These are phyloP conservation scores for Linum lewisii DNA, from an alignment of 345 rosid genomes.

Conservation along the genomic window DNA sequence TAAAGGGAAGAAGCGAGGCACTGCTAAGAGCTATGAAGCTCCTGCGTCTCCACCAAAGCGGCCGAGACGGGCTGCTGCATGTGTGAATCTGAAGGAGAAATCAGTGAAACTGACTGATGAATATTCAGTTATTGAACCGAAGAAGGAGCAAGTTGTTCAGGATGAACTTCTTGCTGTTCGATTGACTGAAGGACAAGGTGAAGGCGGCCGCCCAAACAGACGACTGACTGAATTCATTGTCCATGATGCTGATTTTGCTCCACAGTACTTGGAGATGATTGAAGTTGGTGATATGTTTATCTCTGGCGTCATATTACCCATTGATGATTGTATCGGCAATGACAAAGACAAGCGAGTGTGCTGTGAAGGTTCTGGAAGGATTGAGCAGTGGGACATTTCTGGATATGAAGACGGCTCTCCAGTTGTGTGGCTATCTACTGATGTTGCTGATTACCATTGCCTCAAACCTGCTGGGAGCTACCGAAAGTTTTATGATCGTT, in stretches of 20 bases:
- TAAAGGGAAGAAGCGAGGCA: conserved; percentile 23
- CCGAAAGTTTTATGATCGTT: conserved; percentile 37
- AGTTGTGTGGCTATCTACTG: conserved; percentile 56
- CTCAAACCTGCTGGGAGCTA: conserved; percentile 43
- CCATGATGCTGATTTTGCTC: conserved; percentile 23
- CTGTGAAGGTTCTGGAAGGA: conserved; percentile 41
- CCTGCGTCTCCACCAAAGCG: conserved; percentile 25
- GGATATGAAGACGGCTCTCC: conserved; percentile 65
- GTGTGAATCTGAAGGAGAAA: conserved; percentile 55
- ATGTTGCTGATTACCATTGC: conserved; percentile 48
- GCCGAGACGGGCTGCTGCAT: conserved; percentile 76
- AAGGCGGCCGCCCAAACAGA: conserved; percentile 31
- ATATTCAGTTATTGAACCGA: conserved; percentile 36
- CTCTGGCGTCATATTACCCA: conserved; percentile 41
- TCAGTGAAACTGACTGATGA: conserved; percentile 30
- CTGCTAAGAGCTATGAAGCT: conserved; percentile 19
- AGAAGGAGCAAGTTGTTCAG: conserved; percentile 32
- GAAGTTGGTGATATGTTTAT: conserved; percentile 44
- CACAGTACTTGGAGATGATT: conserved; percentile 50
- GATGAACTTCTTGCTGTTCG: conserved; percentile 43
- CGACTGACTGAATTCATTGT: conserved; percentile 45
- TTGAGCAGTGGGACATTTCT: conserved; percentile 53
- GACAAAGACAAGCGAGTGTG: conserved; percentile 39
- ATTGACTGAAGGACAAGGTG: conserved; percentile 24
- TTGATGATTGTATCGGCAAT: conserved; percentile 28